Evolutionary conservation across 306 rosid species (phyloP).

Genomic region (Inga oerstediana): DNA sequence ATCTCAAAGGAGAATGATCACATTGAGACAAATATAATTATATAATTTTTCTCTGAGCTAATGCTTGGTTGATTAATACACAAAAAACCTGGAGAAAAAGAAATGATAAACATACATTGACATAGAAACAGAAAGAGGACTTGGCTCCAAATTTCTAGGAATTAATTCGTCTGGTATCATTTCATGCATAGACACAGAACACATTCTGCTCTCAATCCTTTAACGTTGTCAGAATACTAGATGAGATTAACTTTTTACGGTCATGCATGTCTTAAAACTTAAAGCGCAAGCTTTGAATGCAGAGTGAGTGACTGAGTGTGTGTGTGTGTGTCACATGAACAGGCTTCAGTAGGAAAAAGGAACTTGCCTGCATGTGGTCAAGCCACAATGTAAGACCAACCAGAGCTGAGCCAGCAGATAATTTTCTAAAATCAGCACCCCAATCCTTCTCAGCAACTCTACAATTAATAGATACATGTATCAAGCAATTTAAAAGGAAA

Average conservation of each 20-base stretch:
- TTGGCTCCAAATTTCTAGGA: not conserved
- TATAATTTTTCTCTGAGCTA: not conserved
- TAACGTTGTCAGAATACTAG: not conserved
- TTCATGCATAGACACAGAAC: not conserved
- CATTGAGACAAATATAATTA: not conserved
- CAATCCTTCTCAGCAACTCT: conserved; percentile 95
- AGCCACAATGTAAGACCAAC: conserved; percentile 98
- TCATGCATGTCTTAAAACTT: not conserved
- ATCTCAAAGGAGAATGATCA: not conserved
- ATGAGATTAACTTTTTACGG: not conserved
- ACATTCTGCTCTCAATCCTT: conserved; percentile 1
- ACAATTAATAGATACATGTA: conserved; percentile 35
- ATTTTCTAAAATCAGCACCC: conserved; percentile 96
- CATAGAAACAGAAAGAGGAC: not conserved
- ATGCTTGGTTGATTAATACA: not conserved
- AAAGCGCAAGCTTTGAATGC: not conserved
- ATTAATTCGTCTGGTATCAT: not conserved
- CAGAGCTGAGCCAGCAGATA: conserved; percentile 95
- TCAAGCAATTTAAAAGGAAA: conserved; percentile 31
- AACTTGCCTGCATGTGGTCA: conserved; percentile 92
- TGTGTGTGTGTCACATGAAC: not conserved
- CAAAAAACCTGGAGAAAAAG: not conserved
- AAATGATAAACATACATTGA: conserved; percentile 6
- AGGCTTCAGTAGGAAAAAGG: conserved; percentile 12
- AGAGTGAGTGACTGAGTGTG: not conserved